These are phyloP conservation scores for Acidiella bohemica DNA, from an alignment of 495 filamentous ascomycete species.

Conservation along the genomic window DNA sequence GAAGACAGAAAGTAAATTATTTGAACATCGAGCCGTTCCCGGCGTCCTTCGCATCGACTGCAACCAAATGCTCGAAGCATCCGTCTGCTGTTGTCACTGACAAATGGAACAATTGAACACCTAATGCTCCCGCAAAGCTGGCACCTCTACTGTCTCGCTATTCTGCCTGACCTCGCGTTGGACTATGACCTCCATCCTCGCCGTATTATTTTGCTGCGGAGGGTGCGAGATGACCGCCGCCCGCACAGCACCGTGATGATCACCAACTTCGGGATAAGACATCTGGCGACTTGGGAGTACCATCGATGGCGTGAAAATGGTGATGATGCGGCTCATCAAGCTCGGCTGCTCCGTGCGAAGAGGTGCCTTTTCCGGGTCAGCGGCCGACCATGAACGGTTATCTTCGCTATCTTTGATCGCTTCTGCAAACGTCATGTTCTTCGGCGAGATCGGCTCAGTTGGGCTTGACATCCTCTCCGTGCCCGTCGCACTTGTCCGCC, in stretches of 20 bases:
- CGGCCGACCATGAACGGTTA: not conserved
- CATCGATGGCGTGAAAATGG: no score
- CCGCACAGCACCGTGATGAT: not conserved
- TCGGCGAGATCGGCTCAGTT: not conserved
- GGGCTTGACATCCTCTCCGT: not conserved
- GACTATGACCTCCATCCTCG: conserved; percentile 4
- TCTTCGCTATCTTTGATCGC: conserved; percentile 1
- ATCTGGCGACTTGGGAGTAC: not conserved
- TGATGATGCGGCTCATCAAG: not conserved
- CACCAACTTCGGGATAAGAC: not conserved
- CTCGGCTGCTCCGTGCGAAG: not conserved
- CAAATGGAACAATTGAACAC: no score
- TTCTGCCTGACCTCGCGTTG: conserved; percentile 2
- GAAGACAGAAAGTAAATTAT: no score
- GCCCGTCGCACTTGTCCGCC: not conserved
- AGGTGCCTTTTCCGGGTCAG: not conserved
- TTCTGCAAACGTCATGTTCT: not conserved
- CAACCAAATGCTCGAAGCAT: no score
- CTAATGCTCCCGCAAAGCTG: no score
- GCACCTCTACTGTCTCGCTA: conserved; percentile 7
- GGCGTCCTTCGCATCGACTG: no score
- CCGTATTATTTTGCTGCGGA: not conserved
- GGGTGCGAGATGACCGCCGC: not conserved
- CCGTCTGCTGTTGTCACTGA: no score
- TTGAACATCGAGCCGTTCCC: no score